These are phyloP conservation scores for Fusarium succisae DNA, from an alignment of 2,329 filamentous ascomycete species.

Conservation along the genomic window DNA sequence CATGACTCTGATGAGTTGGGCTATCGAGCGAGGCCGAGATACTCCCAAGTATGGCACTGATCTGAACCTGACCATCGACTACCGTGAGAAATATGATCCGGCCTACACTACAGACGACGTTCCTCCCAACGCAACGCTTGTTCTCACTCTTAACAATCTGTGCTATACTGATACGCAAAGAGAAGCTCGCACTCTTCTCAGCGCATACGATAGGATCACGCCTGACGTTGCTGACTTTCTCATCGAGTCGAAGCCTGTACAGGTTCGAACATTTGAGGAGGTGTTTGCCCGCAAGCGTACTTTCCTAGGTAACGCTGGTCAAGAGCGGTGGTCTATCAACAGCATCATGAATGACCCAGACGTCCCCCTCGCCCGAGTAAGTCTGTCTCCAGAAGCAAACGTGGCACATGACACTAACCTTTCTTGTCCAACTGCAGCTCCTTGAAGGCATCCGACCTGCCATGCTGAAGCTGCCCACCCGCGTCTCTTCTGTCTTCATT, in stretches of 20 bases:
- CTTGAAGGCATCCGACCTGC: constrained; percentile 4
- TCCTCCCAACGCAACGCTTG: not conserved
- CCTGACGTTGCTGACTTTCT: not conserved
- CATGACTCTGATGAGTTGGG: not conserved
- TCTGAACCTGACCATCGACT: not conserved
- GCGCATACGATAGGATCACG: not conserved
- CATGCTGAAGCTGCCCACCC: not conserved
- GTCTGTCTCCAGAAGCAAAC: not conserved
- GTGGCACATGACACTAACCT: not conserved
- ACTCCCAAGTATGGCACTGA: not conserved
- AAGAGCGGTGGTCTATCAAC: not conserved
- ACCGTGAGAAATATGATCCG: not conserved
- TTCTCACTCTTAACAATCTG: not conserved
- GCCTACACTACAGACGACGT: not conserved
- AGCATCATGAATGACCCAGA: constrained; percentile 1
- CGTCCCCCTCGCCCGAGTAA: not conserved
- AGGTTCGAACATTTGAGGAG: not conserved
- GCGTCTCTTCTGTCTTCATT: constrained; percentile 2
- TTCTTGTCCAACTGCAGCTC: not conserved
- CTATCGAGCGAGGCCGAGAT: not conserved
- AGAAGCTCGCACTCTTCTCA: not conserved
- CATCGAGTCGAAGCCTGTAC: not conserved
- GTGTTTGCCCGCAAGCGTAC: not conserved
- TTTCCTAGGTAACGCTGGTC: not conserved
- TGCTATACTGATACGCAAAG: not conserved